Evolutionary conservation across 2,329 filamentous ascomycete species (phyloP).

Genomic region (Lachnellula occidentalis): DNA sequence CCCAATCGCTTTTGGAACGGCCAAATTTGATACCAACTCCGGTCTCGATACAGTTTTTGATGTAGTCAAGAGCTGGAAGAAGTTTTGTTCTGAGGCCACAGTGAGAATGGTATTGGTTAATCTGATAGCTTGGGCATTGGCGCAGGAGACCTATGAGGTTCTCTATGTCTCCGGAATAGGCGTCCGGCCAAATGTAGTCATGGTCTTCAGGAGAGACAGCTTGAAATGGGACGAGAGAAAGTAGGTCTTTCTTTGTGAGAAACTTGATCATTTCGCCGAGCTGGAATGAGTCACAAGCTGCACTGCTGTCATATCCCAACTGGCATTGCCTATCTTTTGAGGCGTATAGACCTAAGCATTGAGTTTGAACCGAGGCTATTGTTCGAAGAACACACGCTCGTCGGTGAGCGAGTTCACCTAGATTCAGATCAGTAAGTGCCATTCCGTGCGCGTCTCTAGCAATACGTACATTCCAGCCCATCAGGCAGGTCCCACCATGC

Average conservation of each 20-base stretch:
- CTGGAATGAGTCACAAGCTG: slow-evolving; percentile 71
- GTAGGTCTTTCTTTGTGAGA: slow-evolving; percentile 53
- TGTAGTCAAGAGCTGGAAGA: slow-evolving; percentile 59
- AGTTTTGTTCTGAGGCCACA: slow-evolving; percentile 64
- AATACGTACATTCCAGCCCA: slow-evolving; percentile 54
- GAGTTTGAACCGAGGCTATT: slow-evolving; percentile 61
- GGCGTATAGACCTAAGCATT: slow-evolving; percentile 63
- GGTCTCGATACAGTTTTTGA: slow-evolving; percentile 50
- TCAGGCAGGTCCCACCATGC: slow-evolving; percentile 71
- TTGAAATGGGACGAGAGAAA: slow-evolving; percentile 54
- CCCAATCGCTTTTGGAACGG: slow-evolving; percentile 20
- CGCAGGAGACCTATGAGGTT: slow-evolving; percentile 54
- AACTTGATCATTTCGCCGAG: slow-evolving; percentile 74
- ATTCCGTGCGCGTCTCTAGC: not conserved
- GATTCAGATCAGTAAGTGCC: slow-evolving; percentile 10
- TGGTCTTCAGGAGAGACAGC: slow-evolving; percentile 38
- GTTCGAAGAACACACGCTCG: slow-evolving; percentile 63
- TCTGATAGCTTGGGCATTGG: slow-evolving; percentile 66
- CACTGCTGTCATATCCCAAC: slow-evolving; percentile 67
- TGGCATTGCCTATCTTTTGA: slow-evolving; percentile 65
- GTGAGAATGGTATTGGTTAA: slow-evolving; percentile 67
- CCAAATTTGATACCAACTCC: slow-evolving; percentile 23
- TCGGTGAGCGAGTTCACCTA: slow-evolving; percentile 61
- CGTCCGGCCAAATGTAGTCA: slow-evolving; percentile 29
- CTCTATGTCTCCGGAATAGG: slow-evolving; percentile 55